Conservation (phyloP, 2,329 filamentous ascomycete genomes). For the Pyricularia grisea region DNA sequence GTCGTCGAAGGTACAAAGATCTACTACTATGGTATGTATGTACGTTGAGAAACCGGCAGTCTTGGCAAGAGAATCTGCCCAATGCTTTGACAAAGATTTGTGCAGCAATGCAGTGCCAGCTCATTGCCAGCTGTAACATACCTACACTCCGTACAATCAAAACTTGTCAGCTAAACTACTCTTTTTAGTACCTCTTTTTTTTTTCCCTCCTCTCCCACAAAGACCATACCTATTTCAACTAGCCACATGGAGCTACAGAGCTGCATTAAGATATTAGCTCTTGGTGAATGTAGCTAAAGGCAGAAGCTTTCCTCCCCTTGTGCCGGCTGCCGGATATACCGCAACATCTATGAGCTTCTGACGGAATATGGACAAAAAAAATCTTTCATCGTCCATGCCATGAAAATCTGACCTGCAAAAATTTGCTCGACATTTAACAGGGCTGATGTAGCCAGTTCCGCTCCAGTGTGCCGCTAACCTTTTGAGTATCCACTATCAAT, state of each 20-base stretch:
- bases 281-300: neutral
- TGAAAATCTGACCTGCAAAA: neutral
- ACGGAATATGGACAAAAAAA: neutral
- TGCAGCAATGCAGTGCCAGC: neutral
- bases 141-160: neutral
- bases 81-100: neutral
- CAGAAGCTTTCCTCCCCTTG: neutral
- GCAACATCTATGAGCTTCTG: no score
- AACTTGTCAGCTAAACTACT: neutral
- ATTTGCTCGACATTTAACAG: neutral
- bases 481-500: neutral
- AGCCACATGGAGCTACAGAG: neutral
- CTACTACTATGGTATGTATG: no score
- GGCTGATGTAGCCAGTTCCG: neutral
- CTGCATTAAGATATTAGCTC: neutral
- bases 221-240: neutral
- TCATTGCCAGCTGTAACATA: neutral
- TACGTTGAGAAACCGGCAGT: no score
- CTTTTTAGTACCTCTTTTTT: neutral
- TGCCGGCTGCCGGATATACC: no score
- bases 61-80: no score
- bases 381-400: neutral
- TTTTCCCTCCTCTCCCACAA: neutral
- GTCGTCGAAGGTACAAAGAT: no score
- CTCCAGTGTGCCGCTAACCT: neutral